These are phyloP conservation scores for Chaetomium fimeti DNA, from an alignment of 495 filamentous ascomycete genomes.

Conservation along the genomic window DNA sequence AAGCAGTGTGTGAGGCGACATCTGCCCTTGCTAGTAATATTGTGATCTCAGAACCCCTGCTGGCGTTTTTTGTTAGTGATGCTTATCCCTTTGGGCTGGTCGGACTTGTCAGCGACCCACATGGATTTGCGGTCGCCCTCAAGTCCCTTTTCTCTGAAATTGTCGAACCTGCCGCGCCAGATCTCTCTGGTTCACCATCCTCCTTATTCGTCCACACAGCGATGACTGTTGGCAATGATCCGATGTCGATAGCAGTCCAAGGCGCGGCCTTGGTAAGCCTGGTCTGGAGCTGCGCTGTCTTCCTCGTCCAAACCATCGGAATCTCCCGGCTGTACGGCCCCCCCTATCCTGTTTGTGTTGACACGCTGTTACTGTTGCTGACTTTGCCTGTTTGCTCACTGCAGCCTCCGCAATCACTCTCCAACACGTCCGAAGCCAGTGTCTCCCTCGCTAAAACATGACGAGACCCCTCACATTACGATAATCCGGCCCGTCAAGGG, in stretches of 20 bases:
- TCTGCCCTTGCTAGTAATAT: no score
- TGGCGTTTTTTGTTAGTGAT: no score
- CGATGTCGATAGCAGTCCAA: conserved; percentile 43
- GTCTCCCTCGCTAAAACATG: conserved; percentile 43
- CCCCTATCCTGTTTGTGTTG: background rate
- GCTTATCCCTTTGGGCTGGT: background rate
- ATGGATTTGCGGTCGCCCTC: conserved; percentile 18
- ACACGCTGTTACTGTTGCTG: conserved; percentile 14
- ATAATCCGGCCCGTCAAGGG: conserved; percentile 93
- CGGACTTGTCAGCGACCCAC: conserved; percentile 20
- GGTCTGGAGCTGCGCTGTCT: conserved; percentile 50
- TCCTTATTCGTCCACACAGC: conserved; percentile 3
- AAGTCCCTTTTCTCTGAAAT: conserved; percentile 10
- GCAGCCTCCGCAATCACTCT: conserved; percentile 53
- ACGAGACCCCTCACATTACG: conserved; percentile 75
- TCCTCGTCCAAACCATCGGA: conserved; percentile 52
- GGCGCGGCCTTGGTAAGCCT: conserved; percentile 46
- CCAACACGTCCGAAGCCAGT: conserved; percentile 43
- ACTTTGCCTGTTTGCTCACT: conserved; percentile 13
- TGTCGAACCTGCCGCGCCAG: conserved; percentile 13
- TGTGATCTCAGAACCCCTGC: no score
- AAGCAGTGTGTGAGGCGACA: no score
- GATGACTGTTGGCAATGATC: conserved; percentile 28
- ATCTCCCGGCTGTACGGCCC: conserved; percentile 48
- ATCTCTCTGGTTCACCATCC: background rate